Percentiles rank a stretch among this genome's conserved stretches.
Conservation (phyloP, 768 basidiomycete genomes). For the Suillus occidentalis region DNA sequence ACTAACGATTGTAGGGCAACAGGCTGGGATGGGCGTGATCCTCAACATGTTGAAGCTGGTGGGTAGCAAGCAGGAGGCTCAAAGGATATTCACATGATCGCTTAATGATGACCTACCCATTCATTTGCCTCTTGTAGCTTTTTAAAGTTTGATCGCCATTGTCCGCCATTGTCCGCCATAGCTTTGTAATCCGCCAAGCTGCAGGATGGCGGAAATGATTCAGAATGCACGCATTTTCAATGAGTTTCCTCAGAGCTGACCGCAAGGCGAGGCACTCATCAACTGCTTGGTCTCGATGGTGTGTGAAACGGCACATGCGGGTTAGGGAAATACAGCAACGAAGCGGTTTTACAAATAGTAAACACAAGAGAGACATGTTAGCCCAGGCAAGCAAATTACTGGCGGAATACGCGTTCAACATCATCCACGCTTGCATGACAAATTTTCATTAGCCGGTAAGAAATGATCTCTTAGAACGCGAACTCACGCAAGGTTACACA, state of each 20-base stretch:
- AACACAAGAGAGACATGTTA: neutral
- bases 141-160: neutral
- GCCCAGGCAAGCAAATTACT: neutral
- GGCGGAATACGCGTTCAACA: neutral
- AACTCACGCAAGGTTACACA: neutral
- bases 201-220: neutral
- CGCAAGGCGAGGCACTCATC: too few relatives aligned
- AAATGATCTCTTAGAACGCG: neutral
- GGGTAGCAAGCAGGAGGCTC: neutral
- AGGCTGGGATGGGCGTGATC: neutral
- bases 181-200: neutral
- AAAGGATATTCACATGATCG: neutral
- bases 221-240: neutral
- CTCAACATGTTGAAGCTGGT: neutral
- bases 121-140: neutral
- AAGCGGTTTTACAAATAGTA: neutral
- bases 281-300: too few relatives aligned
- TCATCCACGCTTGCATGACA: neutral
- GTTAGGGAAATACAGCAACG: neutral
- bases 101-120: neutral
- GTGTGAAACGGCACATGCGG: neutral
- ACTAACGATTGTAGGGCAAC: neutral
- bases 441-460: neutral
- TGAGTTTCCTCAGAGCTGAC: neutral
- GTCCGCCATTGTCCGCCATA: neutral